Conservation (phyloP, 2,329 filamentous ascomycete species). For the Didymella arachidicola region DNA sequence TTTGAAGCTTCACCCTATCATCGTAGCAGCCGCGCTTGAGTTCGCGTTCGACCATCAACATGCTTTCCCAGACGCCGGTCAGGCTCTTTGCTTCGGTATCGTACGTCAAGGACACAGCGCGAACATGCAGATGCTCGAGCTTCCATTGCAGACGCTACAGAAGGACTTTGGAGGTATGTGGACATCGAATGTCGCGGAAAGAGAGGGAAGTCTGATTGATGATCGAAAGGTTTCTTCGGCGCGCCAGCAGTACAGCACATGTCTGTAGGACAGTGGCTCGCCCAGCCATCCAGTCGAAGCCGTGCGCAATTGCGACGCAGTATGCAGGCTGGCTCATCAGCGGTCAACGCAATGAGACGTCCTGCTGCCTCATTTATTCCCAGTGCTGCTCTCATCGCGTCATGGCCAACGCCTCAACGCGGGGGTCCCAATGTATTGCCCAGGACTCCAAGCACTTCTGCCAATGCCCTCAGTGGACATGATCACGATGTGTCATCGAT, state of each 20-base stretch:
- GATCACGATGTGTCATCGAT: neutral
- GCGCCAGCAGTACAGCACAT: neutral
- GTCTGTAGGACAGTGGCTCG: neutral
- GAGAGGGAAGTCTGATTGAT: neutral
- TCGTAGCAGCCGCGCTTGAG: slow-evolving; percentile 2
- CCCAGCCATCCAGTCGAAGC: neutral
- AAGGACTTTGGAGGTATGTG: slow-evolving; percentile 4
- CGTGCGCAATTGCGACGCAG: no score
- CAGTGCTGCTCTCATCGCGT: neutral
- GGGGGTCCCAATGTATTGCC: neutral
- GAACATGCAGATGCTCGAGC: slow-evolving; percentile 1
- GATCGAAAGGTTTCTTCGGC: neutral
- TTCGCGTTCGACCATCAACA: slow-evolving; percentile 3
- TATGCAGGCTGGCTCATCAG: neutral
- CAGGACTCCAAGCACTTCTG: neutral
- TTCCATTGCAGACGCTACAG: slow-evolving; percentile 5
- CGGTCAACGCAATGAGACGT: neutral
- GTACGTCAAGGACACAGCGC: slow-evolving; percentile 2
- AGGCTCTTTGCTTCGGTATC: slow-evolving; percentile 8
- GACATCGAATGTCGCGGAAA: neutral
- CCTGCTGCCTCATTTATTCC: neutral
- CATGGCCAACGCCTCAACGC: neutral
- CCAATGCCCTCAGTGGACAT: neutral
- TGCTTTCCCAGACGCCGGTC: neutral
- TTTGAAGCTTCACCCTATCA: neutral